A percentile compares a stretch with the other conserved stretches of the same genome.
Conservation (phyloP, 2,329 filamentous ascomycete species). For the Decorospora gaudefroyi region DNA sequence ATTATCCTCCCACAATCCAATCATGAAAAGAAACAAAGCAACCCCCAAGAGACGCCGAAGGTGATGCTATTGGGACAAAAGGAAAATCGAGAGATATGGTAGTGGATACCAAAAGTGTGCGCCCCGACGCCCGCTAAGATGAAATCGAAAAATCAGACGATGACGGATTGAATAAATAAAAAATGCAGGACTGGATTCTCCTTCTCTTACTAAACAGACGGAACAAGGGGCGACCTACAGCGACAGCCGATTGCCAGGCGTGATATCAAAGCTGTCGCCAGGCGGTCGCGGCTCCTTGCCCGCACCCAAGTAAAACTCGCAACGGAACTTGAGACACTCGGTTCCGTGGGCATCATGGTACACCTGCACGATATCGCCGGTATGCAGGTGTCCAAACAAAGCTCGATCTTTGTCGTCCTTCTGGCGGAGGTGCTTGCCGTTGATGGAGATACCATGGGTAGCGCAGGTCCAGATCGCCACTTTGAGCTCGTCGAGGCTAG, state of each 20-base stretch:
- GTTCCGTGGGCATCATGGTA: slow-evolving; percentile 58
- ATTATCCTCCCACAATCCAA: too few relatives aligned
- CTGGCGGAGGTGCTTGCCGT: slow-evolving; percentile 68
- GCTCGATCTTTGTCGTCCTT: slow-evolving; percentile 56
- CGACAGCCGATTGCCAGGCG: slow-evolving; percentile 21
- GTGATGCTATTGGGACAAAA: too few relatives aligned
- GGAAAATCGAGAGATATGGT: too few relatives aligned
- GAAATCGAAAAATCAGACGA: background rate
- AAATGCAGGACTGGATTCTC: too few relatives aligned
- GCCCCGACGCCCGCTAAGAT: too few relatives aligned
- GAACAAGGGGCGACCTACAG: too few relatives aligned
- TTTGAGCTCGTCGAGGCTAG: slow-evolving; percentile 59
- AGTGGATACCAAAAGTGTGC: too few relatives aligned
- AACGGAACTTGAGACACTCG: slow-evolving; percentile 49
- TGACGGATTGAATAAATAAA: background rate
- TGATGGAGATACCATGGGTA: slow-evolving; percentile 74
- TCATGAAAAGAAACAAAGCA: too few relatives aligned
- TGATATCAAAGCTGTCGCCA: slow-evolving; percentile 33
- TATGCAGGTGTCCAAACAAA: slow-evolving; percentile 69
- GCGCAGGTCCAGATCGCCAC: slow-evolving; percentile 80
- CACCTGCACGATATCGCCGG: slow-evolving; percentile 76
- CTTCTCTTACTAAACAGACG: too few relatives aligned
- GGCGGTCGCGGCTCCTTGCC: slow-evolving; percentile 37
- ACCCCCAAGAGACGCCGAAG: too few relatives aligned
- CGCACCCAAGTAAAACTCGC: slow-evolving; percentile 51